Evolutionary conservation across 805 yeast genomes (phyloP), one percentile per base, ranked within the genome.

Genomic region (Komagataella pseudopastoris): DNA sequence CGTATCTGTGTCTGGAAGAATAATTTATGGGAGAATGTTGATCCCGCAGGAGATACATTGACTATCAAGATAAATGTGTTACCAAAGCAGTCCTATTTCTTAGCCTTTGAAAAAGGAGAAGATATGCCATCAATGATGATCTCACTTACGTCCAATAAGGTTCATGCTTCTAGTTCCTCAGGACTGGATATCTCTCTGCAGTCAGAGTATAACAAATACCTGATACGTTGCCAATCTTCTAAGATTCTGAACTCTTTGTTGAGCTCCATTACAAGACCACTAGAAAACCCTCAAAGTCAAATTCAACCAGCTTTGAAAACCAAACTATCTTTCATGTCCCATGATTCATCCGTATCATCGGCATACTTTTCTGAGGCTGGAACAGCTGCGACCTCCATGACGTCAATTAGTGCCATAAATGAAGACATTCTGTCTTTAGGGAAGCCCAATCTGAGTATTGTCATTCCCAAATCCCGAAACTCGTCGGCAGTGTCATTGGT

Each of bases 371-470:
- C 39, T 14, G 39, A 30, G 5, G 39, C 39, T 30, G 39, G 39
- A 30, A 47, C 52, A 22, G 51, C 46, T 16, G 50, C 55, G 10
- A 46, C 51, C 16, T 24, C 46, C 16, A 47, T 50, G 52, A 46
- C 52, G 16, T 50, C 52, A 10, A 36, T 50, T 6, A 46, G 17
- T 7, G 20, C 22, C 23, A 46, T 46, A 16, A 43, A 43, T 20
- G 44, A 45, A 16, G 54, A 51, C 30, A 53, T 53, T 23, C 18
- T 48, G 22, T 44, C 46, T 16, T 30, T 53, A 8, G 56, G 56
- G 14, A 51, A 50, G 30, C 56, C 56, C 16, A 30, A 20, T 10
- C 23, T 49, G 16, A 39, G 17, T 20, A 16, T 48, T 20, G 49
- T 43, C 16, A 47, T 23, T 12, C 48, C 22, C n/a, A n/a, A 16